Percentiles rank a stretch among this genome's conserved stretches.
Evolutionary conservation across 176 grass and related monocot species (phyloP).

Genomic region (Stipa capillata): DNA sequence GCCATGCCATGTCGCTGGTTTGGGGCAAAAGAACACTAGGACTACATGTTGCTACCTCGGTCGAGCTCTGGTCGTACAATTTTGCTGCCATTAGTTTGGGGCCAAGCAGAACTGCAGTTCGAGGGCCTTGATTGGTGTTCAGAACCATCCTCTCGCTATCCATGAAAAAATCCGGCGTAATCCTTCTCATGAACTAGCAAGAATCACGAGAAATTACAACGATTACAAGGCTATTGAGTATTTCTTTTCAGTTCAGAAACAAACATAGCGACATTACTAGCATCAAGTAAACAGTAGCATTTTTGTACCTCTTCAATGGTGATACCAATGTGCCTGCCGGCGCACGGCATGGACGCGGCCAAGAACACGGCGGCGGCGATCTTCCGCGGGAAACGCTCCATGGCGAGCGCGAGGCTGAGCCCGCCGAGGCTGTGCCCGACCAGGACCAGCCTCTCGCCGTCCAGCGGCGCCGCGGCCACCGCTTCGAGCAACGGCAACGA

Average conservation of each 20-base stretch:
- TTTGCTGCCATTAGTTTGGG: conserved; percentile 24
- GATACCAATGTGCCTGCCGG: not conserved
- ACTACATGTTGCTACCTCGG: not conserved
- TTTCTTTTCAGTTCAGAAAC: no score
- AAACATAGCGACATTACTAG: no score
- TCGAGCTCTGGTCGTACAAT: conserved; percentile 11
- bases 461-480: not conserved
- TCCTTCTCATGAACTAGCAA: conserved; percentile 17
- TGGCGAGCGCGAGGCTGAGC: conserved; percentile 32
- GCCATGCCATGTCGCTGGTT: not conserved
- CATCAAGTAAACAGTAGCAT: not conserved
- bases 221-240: not conserved
- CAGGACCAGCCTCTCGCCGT: conserved; percentile 31
- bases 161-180: conserved; percentile 27
- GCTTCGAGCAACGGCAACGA: conserved; percentile 38
- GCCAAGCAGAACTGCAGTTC: not conserved
- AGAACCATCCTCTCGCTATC: conserved; percentile 6
- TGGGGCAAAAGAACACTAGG: not conserved
- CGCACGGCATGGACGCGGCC: conserved; percentile 26
- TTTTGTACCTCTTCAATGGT: conserved; percentile 19
- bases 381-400: conserved; percentile 36
- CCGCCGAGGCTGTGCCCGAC: conserved; percentile 56
- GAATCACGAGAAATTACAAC: not conserved
- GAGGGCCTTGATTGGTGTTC: conserved; percentile 5
- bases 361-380: conserved; percentile 39